Conservation (phyloP, 2,329 filamentous ascomycete species). For the Xylaria sp. region DNA sequence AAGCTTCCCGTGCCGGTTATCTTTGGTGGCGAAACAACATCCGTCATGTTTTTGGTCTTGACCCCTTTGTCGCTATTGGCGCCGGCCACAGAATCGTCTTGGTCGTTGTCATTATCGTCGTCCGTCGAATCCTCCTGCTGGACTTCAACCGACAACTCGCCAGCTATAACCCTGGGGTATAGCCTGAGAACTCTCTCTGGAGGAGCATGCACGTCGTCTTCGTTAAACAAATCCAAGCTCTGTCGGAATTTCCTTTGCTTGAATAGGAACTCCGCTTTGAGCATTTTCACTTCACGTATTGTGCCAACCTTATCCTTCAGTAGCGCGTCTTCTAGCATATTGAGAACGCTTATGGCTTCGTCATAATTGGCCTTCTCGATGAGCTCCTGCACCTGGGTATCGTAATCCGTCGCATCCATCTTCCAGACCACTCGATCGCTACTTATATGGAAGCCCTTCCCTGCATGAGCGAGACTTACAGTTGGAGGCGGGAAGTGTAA, state of each 20-base stretch:
- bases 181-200: conserved; percentile 88
- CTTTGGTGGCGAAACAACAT: conserved; percentile 52
- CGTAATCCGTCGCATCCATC: conserved; percentile 93
- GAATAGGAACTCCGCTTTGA: conserved; percentile 89
- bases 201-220: conserved; percentile 86
- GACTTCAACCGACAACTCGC: conserved; percentile 74
- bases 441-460: conserved; percentile 93
- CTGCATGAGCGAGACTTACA: conserved; percentile 92
- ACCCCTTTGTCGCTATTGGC: conserved; percentile 50
- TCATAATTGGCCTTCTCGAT: conserved; percentile 80
- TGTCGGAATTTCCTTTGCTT: conserved; percentile 83
- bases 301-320: conserved; percentile 83
- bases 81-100: conserved; percentile 52
- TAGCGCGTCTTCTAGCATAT: conserved; percentile 92
- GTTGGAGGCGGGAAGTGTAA: conserved; percentile 94
- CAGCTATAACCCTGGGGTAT: conserved; percentile 86
- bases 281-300: conserved; percentile 86
- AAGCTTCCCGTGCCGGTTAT: conserved; percentile 57
- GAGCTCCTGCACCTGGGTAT: conserved; percentile 86
- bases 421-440: conserved; percentile 95
- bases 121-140: conserved; percentile 59
- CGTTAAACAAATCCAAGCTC: conserved; percentile 87
- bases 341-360: conserved; percentile 89
- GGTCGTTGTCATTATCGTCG: conserved; percentile 56
- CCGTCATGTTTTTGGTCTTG: conserved; percentile 43